Conservation (phyloP, 495 filamentous ascomycete species). For the Penicillium mononematosum region DNA sequence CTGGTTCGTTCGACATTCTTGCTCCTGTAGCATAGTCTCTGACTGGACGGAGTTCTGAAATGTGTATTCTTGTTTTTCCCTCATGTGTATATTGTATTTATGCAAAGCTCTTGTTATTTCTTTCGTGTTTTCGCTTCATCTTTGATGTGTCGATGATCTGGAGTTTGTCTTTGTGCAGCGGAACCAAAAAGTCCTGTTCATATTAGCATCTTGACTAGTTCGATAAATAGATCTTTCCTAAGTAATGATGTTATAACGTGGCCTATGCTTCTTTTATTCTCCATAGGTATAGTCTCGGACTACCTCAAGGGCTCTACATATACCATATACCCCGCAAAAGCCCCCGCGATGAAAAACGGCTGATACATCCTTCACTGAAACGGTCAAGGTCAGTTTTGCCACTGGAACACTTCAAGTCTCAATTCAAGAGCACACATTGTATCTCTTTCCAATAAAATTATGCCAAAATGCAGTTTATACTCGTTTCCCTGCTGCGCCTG, state of each 20-base stretch:
- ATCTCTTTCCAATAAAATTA: neutral
- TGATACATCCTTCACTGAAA: neutral
- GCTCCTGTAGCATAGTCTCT: slow-evolving; percentile 55
- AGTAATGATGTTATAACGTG: neutral
- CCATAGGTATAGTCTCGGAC: too few species aligned
- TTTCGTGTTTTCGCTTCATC: slow-evolving; percentile 25
- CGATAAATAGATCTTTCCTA: slow-evolving; percentile 25
- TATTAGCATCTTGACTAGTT: slow-evolving; percentile 34
- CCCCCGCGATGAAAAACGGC: neutral
- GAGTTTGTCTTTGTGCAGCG: slow-evolving; percentile 45
- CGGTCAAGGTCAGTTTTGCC: neutral
- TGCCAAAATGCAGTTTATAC: neutral
- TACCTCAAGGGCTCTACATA: neutral
- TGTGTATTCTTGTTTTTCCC: slow-evolving; percentile 10
- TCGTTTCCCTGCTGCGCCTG: neutral
- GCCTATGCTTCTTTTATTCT: neutral
- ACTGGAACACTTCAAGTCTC: neutral
- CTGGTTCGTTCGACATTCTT: slow-evolving; percentile 88
- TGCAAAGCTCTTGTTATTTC: slow-evolving; percentile 9
- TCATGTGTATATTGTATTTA: slow-evolving; percentile 26
- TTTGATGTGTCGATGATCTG: slow-evolving; percentile 42
- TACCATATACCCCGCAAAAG: neutral
- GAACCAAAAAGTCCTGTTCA: slow-evolving; percentile 42
- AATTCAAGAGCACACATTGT: rapidly evolving
- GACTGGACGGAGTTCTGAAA: slow-evolving; percentile 22